These are phyloP conservation scores for Carnegiea gigantea DNA, from an alignment of 179 eudicot species.

Conservation along the genomic window DNA sequence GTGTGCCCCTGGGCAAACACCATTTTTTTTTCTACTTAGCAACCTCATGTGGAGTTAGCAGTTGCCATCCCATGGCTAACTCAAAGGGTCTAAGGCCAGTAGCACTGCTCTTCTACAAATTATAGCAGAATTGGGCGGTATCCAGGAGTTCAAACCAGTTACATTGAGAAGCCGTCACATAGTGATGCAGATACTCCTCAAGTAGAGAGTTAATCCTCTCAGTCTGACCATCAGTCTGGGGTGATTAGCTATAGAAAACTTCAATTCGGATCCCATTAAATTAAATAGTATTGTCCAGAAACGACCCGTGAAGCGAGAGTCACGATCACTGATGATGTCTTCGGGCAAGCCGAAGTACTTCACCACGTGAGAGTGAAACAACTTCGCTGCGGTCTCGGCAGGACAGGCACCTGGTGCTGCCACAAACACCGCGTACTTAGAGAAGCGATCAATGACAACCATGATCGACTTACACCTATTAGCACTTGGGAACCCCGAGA, in stretches of 20 bases:
- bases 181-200: constrained; percentile 25
- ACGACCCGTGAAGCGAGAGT: constrained; percentile 8
- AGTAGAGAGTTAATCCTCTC: constrained; percentile 10
- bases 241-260: constrained; percentile 14
- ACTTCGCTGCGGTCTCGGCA: neutral
- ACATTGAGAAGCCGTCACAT: constrained; percentile 4
- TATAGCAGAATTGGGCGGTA: constrained; percentile 21
- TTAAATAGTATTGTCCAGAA: constrained; percentile 13
- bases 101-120: neutral
- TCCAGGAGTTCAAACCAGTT: constrained; percentile 22
- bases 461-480: neutral
- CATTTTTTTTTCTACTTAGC: neutral
- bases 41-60: constrained; percentile 14
- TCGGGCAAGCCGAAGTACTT: constrained; percentile 12
- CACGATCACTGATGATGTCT: constrained; percentile 15
- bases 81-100: constrained; percentile 2
- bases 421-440: constrained; percentile 21
- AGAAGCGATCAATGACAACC: constrained; percentile 20
- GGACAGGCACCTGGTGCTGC: neutral
- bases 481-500: neutral
- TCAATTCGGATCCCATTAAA: neutral
- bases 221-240: constrained; percentile 23
- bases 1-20: neutral
- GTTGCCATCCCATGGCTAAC: constrained; percentile 1
- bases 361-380: constrained; percentile 4